These are phyloP conservation scores for Centaurea solstitialis DNA, from an alignment of 129 eudicot genomes.

Conservation along the genomic window DNA sequence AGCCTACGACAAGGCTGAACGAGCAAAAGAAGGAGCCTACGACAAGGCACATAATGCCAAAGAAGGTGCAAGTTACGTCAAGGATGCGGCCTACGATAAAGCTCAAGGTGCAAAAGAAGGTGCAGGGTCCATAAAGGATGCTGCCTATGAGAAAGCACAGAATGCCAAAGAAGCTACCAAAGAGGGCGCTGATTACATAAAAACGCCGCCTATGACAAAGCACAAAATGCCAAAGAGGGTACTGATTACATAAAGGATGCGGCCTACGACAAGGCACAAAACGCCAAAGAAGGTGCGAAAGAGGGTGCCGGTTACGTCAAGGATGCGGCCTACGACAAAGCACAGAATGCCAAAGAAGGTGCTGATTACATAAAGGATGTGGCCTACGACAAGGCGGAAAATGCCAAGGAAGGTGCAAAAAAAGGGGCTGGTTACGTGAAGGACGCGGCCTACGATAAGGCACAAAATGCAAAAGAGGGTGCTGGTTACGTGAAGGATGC, in stretches of 20 bases:
- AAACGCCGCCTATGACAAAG: too few species aligned
- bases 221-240: neutral
- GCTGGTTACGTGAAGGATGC: neutral
- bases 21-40: slow-evolving; percentile 20
- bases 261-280: slow-evolving; percentile 23
- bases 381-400: too few species aligned
- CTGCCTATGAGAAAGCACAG: neutral
- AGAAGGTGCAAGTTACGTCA: slow-evolving; percentile 4
- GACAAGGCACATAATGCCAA: slow-evolving; percentile 19
- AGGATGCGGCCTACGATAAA: neutral
- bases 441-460: neutral
- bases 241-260: slow-evolving; percentile 14
- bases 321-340: slow-evolving; percentile 24
- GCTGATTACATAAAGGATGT: too few species aligned
- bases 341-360: neutral
- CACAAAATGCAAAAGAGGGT: neutral
- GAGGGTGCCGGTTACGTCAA: slow-evolving; percentile 12
- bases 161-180: neutral
- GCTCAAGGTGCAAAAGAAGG: slow-evolving; percentile 3
- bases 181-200: too few species aligned
- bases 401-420: too few species aligned
- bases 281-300: too few species aligned
- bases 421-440: too few species aligned
- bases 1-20: slow-evolving; percentile 6
- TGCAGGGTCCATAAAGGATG: slow-evolving; percentile 11